Evolutionary conservation across 2,329 filamentous ascomycete species (phyloP).

Genomic region (Fusarium sp.): DNA sequence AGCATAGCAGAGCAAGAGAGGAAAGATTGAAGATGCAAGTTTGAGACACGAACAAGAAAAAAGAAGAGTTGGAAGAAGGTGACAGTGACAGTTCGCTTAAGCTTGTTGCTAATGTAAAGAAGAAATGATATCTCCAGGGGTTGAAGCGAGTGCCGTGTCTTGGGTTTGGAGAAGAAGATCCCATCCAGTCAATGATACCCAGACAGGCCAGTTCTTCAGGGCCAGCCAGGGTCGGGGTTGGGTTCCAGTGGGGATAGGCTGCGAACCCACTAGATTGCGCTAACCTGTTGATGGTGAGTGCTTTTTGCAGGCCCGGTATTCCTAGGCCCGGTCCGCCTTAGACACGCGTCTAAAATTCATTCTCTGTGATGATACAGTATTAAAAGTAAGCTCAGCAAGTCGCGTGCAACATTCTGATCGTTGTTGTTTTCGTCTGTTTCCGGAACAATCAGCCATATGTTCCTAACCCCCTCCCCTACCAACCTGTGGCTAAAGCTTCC

Average conservation of each 20-base stretch:
- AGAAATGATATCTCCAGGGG: slow-evolving; percentile 34
- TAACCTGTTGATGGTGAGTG: slow-evolving; percentile 11
- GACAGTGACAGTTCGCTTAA: slow-evolving; percentile 10
- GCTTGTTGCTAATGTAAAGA: slow-evolving; percentile 26
- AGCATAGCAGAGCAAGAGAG: neutral
- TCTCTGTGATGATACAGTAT: neutral
- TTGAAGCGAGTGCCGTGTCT: slow-evolving; percentile 24
- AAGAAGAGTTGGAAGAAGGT: neutral
- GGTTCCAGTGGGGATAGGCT: slow-evolving; percentile 20
- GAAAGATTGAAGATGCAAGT: neutral
- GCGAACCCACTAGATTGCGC: slow-evolving; percentile 22
- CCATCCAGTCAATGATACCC: slow-evolving; percentile 2
- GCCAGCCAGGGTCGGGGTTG: neutral
- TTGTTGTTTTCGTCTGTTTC: neutral
- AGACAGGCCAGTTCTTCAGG: neutral
- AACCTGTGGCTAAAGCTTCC: neutral
- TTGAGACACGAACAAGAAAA: neutral
- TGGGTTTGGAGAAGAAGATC: slow-evolving; percentile 32
- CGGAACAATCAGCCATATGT: neutral
- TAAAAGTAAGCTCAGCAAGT: neutral
- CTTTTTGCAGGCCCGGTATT: neutral
- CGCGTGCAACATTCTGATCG: neutral
- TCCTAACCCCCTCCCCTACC: neutral
- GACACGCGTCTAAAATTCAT: neutral
- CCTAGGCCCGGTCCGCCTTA: neutral